Evolutionary conservation across 805 yeast species (phyloP), one percentile per base, ranked within the genome.

Genomic region (Yarrowia deformans): DNA sequence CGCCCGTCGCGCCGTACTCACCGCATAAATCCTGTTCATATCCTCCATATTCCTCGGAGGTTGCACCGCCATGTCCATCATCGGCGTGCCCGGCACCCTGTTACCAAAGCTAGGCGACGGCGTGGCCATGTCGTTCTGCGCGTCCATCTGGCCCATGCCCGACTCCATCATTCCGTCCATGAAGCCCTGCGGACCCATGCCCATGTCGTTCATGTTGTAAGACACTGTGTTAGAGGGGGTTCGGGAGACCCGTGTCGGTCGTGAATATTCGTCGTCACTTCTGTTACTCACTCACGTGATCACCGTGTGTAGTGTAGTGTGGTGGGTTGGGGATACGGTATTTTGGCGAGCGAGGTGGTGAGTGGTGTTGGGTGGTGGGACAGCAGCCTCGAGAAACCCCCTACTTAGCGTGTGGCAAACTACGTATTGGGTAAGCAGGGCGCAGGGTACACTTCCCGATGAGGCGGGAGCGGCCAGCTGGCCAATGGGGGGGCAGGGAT

Each of bases 361-460:
- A 23, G 4, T 23, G 3, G 29, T 23, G 4, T 2, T 23, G 29
- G 29, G 29, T 23, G 29, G 29, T 23, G 29, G 29, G 29, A 23
- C 29, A 23, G 29, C 29, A 23, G 29, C 29, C 29, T 23, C 29
- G 29, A 23, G 29, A 23, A 23, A 45, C 49, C 19, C 32, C 46
- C 32, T 35, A 56, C 29, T 23, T 23, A 23, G 29, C 29, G 66
- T 60, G 66, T 60, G 66, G 66, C 66, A 60, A 60, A 60, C 66
- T 60, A 60, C 66, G 66, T 42, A 60, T 60, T 60, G 52, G 66
- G 66, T 58, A 43, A 18, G 40, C 48, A 60, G 66, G 66, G 66
- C 66, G 52, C 46, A 60, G 66, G 66, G 66, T 60, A 60, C 66
- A 60, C 42, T 60, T 60, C 66, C 66, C 13, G 14, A 34, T 7